Conservation (phyloP, 2,329 filamentous ascomycete genomes). For the Berkeleyomyces rouxiae region DNA sequence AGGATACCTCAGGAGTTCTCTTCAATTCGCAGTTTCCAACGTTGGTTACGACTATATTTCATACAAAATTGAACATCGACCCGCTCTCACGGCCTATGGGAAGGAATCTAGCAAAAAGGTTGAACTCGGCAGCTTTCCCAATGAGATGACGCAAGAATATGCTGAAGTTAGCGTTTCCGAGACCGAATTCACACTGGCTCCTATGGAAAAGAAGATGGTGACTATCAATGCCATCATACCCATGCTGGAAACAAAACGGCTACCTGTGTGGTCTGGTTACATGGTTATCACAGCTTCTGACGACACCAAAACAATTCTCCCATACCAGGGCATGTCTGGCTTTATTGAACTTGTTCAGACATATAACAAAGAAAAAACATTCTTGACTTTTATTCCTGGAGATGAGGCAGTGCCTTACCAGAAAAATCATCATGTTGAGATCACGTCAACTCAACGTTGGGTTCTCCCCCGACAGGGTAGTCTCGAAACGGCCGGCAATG, state of each 20-base stretch:
- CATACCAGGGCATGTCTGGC: slow-evolving; percentile 25
- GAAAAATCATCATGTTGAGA: slow-evolving; percentile 19
- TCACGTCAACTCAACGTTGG: slow-evolving; percentile 21
- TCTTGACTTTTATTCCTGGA: slow-evolving; percentile 20
- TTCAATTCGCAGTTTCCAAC: slow-evolving; percentile 41
- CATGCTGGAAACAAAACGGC: slow-evolving; percentile 19
- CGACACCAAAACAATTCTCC: slow-evolving; percentile 23
- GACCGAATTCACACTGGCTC: slow-evolving; percentile 25
- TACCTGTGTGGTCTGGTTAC: slow-evolving; percentile 29
- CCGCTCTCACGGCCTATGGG: slow-evolving; percentile 38
- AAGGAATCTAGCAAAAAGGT: slow-evolving; percentile 19
- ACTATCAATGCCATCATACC: slow-evolving; percentile 19
- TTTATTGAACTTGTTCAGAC: slow-evolving; percentile 21
- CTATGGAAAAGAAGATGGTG: slow-evolving; percentile 17
- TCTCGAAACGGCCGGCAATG: too few relatives aligned
- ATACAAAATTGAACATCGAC: slow-evolving; percentile 34
- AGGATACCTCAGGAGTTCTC: slow-evolving; percentile 32
- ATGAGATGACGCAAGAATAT: slow-evolving; percentile 25
- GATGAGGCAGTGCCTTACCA: slow-evolving; percentile 14
- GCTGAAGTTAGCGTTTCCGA: slow-evolving; percentile 24
- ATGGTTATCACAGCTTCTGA: slow-evolving; percentile 25
- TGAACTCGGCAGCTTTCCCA: slow-evolving; percentile 25
- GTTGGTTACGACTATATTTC: slow-evolving; percentile 29
- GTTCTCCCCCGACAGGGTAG: slow-evolving; percentile 3
- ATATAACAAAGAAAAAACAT: slow-evolving; percentile 19